Evolutionary conservation across 2,329 filamentous ascomycete genomes (phyloP).

Genomic region (Scorias spongiosa): DNA sequence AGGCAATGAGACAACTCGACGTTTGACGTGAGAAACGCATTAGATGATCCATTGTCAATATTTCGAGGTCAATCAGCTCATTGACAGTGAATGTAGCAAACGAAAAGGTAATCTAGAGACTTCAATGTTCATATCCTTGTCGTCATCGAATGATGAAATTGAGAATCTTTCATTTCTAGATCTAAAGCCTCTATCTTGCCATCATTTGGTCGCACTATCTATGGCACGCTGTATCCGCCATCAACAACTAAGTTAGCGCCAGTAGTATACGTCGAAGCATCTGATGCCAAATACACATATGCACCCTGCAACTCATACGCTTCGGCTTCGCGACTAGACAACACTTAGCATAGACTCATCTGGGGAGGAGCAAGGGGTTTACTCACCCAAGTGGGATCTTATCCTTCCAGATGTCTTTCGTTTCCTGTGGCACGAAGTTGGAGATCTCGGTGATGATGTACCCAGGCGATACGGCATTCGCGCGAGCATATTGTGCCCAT

Average conservation of each 20-base stretch:
- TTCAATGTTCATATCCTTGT: too few species aligned
- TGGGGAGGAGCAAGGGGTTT: too few species aligned
- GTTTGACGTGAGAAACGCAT: too few species aligned
- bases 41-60: too few species aligned
- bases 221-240: slow-evolving; percentile 29
- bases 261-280: slow-evolving; percentile 37
- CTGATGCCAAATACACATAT: slow-evolving; percentile 39
- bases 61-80: too few species aligned
- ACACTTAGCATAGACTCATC: too few species aligned
- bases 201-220: slow-evolving; percentile 5
- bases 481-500: slow-evolving; percentile 54
- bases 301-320: slow-evolving; percentile 51
- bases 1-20: too few species aligned
- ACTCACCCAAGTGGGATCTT: slow-evolving; percentile 41
- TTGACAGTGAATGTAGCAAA: too few species aligned
- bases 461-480: slow-evolving; percentile 52
- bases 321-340: slow-evolving; percentile 36
- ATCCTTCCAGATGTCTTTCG: slow-evolving; percentile 41
- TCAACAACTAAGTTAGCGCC: slow-evolving; percentile 36
- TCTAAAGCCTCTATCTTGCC: too few species aligned
- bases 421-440: slow-evolving; percentile 46
- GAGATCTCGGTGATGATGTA: slow-evolving; percentile 54
- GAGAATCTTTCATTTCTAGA: too few species aligned
- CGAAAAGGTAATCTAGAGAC: too few species aligned
- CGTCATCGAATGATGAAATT: too few species aligned